A percentile compares a stretch with the other conserved stretches of the same genome.
phyloP scores from a whole-genome alignment of 2,329 filamentous ascomycete species.

The Apiospora aurea region DNA sequence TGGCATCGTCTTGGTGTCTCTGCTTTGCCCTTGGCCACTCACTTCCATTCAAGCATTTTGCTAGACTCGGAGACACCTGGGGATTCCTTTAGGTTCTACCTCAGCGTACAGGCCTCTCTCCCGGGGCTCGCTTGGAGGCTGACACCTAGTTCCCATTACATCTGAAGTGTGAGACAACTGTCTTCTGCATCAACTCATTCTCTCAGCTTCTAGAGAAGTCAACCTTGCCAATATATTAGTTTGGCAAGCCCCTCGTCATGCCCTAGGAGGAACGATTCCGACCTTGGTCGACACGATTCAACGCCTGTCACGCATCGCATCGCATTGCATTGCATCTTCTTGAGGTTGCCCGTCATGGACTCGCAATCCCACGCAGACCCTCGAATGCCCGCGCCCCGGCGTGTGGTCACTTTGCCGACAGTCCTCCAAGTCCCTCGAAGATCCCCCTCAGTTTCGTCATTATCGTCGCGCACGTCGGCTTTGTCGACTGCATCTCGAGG shows the following conservation, averaged over 20 bases:
- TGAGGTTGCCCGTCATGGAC: conserved; percentile 24
- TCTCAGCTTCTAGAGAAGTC: not conserved
- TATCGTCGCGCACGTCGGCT: conserved; percentile 29
- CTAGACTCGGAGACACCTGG: not conserved
- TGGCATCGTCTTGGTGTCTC: not conserved
- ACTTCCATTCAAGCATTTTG: conserved; percentile 7
- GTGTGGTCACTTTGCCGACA: conserved; percentile 27
- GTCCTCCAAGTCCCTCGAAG: conserved; percentile 25
- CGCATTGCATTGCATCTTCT: not conserved
- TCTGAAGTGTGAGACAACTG: conserved; percentile 12
- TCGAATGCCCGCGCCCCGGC: conserved; percentile 25
- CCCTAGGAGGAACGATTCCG: not conserved
- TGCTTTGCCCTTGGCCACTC: not conserved
- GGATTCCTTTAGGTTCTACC: conserved; percentile 14
- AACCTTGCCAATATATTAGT: conserved; percentile 5
- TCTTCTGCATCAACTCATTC: conserved; percentile 1
- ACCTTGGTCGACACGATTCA: conserved; percentile 21
- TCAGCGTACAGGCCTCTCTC: not conserved
- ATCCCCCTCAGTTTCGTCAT: conserved; percentile 28
- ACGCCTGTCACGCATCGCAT: not conserved
- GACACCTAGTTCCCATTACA: conserved; percentile 6
- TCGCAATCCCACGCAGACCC: conserved; percentile 4
- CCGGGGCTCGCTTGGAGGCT: not conserved
- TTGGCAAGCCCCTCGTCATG: conserved; percentile 6
- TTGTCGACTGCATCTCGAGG: not conserved